Percentiles rank a stretch among this genome's conserved stretches.
Conservation (phyloP, 179 eudicot genomes). For the Carnegiea gigantea region DNA sequence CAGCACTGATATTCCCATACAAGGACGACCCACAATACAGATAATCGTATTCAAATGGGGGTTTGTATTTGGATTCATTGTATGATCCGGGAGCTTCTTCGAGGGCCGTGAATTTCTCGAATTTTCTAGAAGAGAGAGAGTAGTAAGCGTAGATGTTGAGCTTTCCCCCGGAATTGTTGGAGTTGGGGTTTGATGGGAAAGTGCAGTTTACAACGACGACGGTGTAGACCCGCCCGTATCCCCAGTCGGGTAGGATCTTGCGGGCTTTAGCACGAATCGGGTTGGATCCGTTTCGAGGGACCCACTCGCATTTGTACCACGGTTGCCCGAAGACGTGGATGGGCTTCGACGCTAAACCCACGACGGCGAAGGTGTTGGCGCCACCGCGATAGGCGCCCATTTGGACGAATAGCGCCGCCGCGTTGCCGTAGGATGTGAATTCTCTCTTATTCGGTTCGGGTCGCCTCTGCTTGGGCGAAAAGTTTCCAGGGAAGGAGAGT, state of each 20-base stretch:
- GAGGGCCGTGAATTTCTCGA: conserved; percentile 48
- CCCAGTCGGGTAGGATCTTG: conserved; percentile 70
- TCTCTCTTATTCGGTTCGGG: conserved; percentile 23
- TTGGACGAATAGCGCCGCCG: conserved; percentile 38
- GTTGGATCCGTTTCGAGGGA: background rate
- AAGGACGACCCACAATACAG: conserved; percentile 61
- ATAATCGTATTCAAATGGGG: conserved; percentile 44
- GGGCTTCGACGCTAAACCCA: conserved; percentile 48
- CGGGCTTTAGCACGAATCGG: conserved; percentile 36
- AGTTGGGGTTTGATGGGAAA: conserved; percentile 35
- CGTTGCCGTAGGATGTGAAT: conserved; percentile 33
- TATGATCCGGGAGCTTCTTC: conserved; percentile 43
- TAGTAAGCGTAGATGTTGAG: conserved; percentile 51
- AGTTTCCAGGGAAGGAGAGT: conserved; percentile 15
- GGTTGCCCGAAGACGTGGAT: conserved; percentile 46
- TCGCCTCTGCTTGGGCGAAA: background rate
- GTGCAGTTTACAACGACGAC: conserved; percentile 64
- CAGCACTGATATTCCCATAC: conserved; percentile 49
- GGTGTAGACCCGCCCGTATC: conserved; percentile 62
- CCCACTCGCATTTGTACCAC: conserved; percentile 39
- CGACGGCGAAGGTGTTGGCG: conserved; percentile 30
- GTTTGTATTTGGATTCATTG: conserved; percentile 26
- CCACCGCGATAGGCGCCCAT: conserved; percentile 55
- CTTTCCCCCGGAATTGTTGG: conserved; percentile 42
- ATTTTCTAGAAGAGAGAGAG: conserved; percentile 37